Base-by-base conservation (phyloP, 495 filamentous ascomycete species). In the Penicillium crystallinum region DNA sequence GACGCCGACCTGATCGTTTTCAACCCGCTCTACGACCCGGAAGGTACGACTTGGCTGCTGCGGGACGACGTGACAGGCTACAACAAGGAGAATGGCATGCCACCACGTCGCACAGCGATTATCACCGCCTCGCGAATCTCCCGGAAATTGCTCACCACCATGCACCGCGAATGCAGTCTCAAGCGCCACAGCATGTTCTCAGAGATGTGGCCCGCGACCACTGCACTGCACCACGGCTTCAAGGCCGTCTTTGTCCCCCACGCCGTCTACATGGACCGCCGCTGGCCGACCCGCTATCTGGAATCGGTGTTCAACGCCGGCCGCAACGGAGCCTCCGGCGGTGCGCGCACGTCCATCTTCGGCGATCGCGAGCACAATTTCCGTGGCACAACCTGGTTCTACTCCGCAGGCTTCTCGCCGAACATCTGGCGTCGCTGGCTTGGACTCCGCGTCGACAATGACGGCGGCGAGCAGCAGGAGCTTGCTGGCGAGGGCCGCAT, bases 201-300 rank as follows among this genome's bases (percentile, higher is more conserved):
- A 0, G 93, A 98, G 67, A 97, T 97, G 91, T 97, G 88, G 88
- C 87, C 91, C 1, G 86, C 86, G 15, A 89, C 87, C 0, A 78
- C 83, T 4, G 88, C 91, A 7, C 77, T 98, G 3, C 95, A 97
- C 46, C 93, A 97, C 63, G 93, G 93, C 10, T 83, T 89, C 75
- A 98, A 98, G 71, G 93, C 89, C 39, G 93, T 98, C 19, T 96
- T 85, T 60, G 90, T 85, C 11, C 93, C 93, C 1, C 93, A 98
- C 63, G 90, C 92, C 0, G 77, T 95, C 33, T 96, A 87, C 64
- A 81, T 98, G 19, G 93, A 98, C 65, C 87, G 93, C 38, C 76
- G 80, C 43, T 98, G 93, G 93, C 93, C 93, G 7, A 76, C 79
- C 2, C 73, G 78, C 27, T 89, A 91, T 58, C 80, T 97, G 21